Evolutionary conservation across 345 rosid genomes (phyloP).

Genomic region (Lepidium aucheri): DNA sequence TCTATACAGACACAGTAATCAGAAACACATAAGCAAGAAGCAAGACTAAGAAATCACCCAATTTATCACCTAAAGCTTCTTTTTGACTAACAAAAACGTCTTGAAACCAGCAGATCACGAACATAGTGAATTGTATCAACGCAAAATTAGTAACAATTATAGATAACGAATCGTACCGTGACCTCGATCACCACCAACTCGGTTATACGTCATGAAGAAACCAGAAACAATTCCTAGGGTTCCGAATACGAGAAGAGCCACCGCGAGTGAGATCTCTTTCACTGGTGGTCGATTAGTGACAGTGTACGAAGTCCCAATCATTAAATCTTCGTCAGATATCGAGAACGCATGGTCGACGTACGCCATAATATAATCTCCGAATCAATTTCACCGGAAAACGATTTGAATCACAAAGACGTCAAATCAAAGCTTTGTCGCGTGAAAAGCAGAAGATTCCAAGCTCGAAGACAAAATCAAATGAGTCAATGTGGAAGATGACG

Average conservation of each 20-base stretch:
- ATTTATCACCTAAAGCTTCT: background rate
- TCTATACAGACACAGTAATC: background rate
- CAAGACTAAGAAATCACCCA: background rate
- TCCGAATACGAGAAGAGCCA: slow-evolving; percentile 86
- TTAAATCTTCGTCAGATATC: slow-evolving; percentile 86
- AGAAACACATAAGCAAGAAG: background rate
- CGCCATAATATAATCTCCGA: slow-evolving; percentile 46
- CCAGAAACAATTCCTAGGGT: slow-evolving; percentile 65
- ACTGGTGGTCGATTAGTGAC: slow-evolving; percentile 78
- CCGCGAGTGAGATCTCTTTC: slow-evolving; percentile 89
- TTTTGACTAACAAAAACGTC: background rate
- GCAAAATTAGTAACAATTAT: background rate
- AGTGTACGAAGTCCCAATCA: slow-evolving; percentile 63
- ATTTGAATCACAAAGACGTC: background rate
- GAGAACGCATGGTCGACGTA: slow-evolving; percentile 98
- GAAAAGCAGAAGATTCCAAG: slow-evolving; percentile 14
- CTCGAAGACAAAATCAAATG: slow-evolving; percentile 11
- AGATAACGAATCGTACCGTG: slow-evolving; percentile 45
- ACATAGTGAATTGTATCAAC: background rate
- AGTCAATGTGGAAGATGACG: slow-evolving; percentile 11
- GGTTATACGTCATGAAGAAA: slow-evolving; percentile 58
- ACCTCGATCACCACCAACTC: slow-evolving; percentile 80
- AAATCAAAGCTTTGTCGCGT: background rate
- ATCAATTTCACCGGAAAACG: slow-evolving; percentile 9
- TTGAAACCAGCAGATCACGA: background rate